phyloP scores from a whole-genome alignment of 768 basidiomycete genomes.

The Lenzites betulinus region DNA sequence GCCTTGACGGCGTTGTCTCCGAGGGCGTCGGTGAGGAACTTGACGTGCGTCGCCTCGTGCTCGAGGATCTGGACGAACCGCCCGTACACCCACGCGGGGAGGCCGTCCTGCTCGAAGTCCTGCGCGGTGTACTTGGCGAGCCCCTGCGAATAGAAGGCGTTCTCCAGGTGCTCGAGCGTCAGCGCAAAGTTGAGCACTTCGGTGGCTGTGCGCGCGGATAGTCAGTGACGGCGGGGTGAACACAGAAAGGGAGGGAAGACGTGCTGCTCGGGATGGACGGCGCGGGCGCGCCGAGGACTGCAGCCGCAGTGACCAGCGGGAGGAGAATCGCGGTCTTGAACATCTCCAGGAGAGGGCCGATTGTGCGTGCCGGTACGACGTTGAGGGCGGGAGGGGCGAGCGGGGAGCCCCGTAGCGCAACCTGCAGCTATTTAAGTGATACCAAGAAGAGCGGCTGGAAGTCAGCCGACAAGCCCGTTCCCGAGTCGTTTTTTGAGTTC shows the following conservation, averaged over 20 bases:
- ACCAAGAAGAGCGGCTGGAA: too few relatives aligned
- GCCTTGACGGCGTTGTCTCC: slow-evolving; percentile 47
- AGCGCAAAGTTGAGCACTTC: slow-evolving; percentile 49
- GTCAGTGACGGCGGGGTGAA: background rate
- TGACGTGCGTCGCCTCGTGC: slow-evolving; percentile 60
- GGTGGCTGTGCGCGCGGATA: slow-evolving; percentile 14
- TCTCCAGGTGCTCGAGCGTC: slow-evolving; percentile 49
- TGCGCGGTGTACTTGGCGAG: slow-evolving; percentile 47
- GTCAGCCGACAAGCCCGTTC: too few relatives aligned
- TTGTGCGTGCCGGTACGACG: too few relatives aligned
- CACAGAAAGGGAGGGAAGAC: background rate
- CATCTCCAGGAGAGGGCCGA: slow-evolving; percentile 3
- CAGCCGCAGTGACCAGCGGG: slow-evolving; percentile 18
- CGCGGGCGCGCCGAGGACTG: slow-evolving; percentile 21
- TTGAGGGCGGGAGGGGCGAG: too few relatives aligned
- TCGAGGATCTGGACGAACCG: slow-evolving; percentile 53
- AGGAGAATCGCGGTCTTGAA: slow-evolving; percentile 12
- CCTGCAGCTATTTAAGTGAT: too few relatives aligned
- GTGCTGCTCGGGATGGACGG: slow-evolving; percentile 2
- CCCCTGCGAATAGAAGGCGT: slow-evolving; percentile 45
- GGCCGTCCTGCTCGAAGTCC: slow-evolving; percentile 51
- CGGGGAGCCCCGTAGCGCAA: too few relatives aligned
- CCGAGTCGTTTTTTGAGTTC: too few relatives aligned
- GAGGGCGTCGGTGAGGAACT: slow-evolving; percentile 48
- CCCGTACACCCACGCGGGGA: slow-evolving; percentile 48